phyloP scores from a whole-genome alignment of 164 flowering plant genomes.

The Dillenia suffruticosa region DNA sequence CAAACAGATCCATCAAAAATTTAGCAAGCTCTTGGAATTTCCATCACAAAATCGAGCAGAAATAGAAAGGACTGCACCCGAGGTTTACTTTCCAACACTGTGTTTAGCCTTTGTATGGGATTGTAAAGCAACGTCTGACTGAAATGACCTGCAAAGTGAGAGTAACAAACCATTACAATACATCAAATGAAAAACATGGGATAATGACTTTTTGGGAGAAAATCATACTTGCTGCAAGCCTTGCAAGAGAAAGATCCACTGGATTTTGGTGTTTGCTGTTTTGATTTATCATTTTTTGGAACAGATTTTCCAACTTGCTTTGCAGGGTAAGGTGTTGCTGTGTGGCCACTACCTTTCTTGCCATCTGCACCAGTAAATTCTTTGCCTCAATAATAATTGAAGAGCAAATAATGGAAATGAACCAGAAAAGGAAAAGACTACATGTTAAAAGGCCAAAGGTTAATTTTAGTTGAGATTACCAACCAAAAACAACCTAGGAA shows the following conservation, averaged over 20 bases:
- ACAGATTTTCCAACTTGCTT: conserved; percentile 51
- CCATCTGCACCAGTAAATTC: conserved; percentile 32
- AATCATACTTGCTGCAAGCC: conserved; percentile 44
- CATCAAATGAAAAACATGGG: too few species aligned
- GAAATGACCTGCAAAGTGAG: conserved; percentile 28
- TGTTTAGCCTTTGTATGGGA: conserved; percentile 51
- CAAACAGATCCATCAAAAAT: too few species aligned
- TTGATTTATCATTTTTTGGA: conserved; percentile 35
- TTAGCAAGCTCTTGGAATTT: background rate
- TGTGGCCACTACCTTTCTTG: conserved; percentile 50
- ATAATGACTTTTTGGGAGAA: background rate
- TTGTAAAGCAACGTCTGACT: conserved; percentile 30
- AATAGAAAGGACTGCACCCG: too few species aligned
- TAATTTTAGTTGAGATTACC: too few species aligned
- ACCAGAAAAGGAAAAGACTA: background rate
- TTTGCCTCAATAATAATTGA: background rate
- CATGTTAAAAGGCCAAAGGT: background rate
- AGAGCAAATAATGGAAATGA: background rate
- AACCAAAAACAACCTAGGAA: too few species aligned
- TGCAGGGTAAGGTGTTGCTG: conserved; percentile 65
- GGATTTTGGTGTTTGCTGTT: conserved; percentile 55
- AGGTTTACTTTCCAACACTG: conserved; percentile 18
- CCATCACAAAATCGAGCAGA: background rate
- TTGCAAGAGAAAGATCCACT: conserved; percentile 43
- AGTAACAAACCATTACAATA: background rate